A percentile compares a stretch with the other conserved stretches of the same genome.
phyloP scores from a whole-genome alignment of 345 rosid genomes.

The Salix brachista region DNA sequence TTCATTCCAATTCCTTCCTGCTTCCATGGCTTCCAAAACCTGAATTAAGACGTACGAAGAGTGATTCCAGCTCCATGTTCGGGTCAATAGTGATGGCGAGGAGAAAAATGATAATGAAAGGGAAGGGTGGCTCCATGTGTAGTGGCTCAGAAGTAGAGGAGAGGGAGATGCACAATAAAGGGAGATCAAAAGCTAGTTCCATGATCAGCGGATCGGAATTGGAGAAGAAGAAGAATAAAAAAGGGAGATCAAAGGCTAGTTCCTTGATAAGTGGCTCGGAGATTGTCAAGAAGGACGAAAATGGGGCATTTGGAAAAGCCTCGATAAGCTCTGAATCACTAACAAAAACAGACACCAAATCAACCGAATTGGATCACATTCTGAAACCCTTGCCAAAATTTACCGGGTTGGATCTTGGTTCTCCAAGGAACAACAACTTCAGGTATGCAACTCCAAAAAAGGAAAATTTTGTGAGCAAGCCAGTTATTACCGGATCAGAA shows the following conservation, averaged over 20 bases:
- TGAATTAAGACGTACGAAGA: slow-evolving; percentile 61
- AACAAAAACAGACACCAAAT: background rate
- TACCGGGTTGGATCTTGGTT: slow-evolving; percentile 4
- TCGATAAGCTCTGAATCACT: slow-evolving; percentile 4
- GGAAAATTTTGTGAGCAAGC: slow-evolving; percentile 22
- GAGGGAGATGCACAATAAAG: background rate
- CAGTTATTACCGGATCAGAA: slow-evolving; percentile 55
- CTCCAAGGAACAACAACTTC: background rate
- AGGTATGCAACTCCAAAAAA: slow-evolving; percentile 30
- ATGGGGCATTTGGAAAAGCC: background rate
- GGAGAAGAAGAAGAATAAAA: background rate
- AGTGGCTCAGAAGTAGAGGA: background rate
- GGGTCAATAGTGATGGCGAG: slow-evolving; percentile 26
- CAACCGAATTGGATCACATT: background rate
- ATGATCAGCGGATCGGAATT: slow-evolving; percentile 18
- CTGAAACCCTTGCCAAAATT: background rate
- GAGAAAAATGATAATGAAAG: slow-evolving; percentile 18
- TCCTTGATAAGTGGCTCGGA: slow-evolving; percentile 17
- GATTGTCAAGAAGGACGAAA: background rate
- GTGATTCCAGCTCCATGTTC: slow-evolving; percentile 67
- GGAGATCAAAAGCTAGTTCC: slow-evolving; percentile 17
- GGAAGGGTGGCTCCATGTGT: slow-evolving; percentile 27
- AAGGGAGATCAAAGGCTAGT: background rate
- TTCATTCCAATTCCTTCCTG: slow-evolving; percentile 7
- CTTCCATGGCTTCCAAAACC: slow-evolving; percentile 32